Percentiles rank a stretch among this genome's conserved stretches.
These are phyloP conservation scores for Glebionis coronaria DNA, from an alignment of 129 eudicot species.

Conservation along the genomic window DNA sequence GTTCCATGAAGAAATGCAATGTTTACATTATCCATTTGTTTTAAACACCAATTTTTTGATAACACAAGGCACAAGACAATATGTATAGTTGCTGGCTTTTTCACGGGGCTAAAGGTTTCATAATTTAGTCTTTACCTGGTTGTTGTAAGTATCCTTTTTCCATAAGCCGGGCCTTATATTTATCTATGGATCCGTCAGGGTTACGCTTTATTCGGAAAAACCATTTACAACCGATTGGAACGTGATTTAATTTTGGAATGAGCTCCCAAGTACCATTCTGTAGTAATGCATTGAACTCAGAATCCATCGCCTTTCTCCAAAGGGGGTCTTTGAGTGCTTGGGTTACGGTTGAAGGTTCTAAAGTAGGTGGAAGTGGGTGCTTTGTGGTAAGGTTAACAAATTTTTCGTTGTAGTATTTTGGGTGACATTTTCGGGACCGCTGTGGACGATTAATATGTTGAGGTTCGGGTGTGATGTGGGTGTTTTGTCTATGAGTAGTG, in stretches of 20 bases:
- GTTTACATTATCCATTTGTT: slow-evolving; percentile 6
- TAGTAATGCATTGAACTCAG: background rate
- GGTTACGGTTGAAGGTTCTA: background rate
- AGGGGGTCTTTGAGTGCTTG: background rate
- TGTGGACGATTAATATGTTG: too few relatives aligned
- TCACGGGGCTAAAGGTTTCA: slow-evolving; percentile 15
- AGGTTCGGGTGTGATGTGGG: too few relatives aligned
- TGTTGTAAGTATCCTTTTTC: slow-evolving; percentile 10
- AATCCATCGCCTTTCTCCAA: background rate
- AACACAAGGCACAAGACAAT: background rate
- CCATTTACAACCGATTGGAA: background rate
- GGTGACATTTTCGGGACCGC: background rate
- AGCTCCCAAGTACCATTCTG: background rate
- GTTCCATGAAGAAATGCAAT: slow-evolving; percentile 11
- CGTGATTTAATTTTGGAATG: background rate
- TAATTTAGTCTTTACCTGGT: background rate
- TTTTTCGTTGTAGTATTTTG: background rate
- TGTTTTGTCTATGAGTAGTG: too few relatives aligned
- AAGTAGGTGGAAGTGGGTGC: background rate
- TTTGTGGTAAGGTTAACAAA: background rate
- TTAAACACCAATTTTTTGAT: background rate
- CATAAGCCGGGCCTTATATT: background rate
- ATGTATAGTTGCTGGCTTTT: background rate
- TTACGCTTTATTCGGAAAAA: background rate
- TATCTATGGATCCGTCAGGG: background rate